A percentile compares a stretch with the other conserved stretches of the same genome.
Evolutionary conservation across 805 yeast genomes (phyloP).

Genomic region (Schwanniomyces polymorphus): DNA sequence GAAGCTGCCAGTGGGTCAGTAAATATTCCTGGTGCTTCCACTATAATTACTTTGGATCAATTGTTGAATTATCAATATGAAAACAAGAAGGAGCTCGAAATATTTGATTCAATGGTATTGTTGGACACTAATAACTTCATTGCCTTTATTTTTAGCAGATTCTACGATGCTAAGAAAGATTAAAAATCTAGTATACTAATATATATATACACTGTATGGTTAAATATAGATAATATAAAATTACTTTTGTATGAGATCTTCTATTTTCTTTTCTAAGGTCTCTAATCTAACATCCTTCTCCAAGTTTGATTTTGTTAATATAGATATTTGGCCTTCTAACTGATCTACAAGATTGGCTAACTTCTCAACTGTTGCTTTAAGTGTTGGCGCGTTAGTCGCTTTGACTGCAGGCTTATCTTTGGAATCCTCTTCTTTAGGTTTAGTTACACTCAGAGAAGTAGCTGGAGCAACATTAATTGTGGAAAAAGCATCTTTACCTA

Average conservation of each 20-base stretch:
- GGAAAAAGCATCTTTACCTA: background rate
- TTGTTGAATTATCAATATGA: slow-evolving; percentile 75
- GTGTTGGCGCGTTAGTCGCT: slow-evolving; percentile 51
- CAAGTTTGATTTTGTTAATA: slow-evolving; percentile 51
- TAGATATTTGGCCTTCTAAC: slow-evolving; percentile 56
- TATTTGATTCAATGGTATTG: slow-evolving; percentile 67
- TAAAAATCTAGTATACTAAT: slow-evolving; percentile 1
- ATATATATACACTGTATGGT: background rate
- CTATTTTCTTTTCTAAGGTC: slow-evolving; percentile 58
- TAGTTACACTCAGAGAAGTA: slow-evolving; percentile 6
- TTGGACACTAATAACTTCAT: slow-evolving; percentile 70
- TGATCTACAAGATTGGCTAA: slow-evolving; percentile 56
- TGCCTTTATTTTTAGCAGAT: slow-evolving; percentile 70
- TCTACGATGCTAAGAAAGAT: slow-evolving; percentile 55
- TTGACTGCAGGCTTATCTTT: slow-evolving; percentile 15
- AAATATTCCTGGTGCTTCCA: slow-evolving; percentile 61
- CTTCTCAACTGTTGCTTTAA: slow-evolving; percentile 71
- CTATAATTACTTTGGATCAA: slow-evolving; percentile 65
- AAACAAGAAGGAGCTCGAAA: slow-evolving; percentile 48
- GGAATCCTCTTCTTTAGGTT: slow-evolving; percentile 10
- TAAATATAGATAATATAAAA: background rate
- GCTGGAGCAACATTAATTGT: slow-evolving; percentile 1
- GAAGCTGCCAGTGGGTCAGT: slow-evolving; percentile 74
- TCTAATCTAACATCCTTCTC: slow-evolving; percentile 66
- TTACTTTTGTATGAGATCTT: slow-evolving; percentile 1